These are phyloP conservation scores for Colletotrichum sp. DNA, from an alignment of 2,329 filamentous ascomycete genomes.

Conservation along the genomic window DNA sequence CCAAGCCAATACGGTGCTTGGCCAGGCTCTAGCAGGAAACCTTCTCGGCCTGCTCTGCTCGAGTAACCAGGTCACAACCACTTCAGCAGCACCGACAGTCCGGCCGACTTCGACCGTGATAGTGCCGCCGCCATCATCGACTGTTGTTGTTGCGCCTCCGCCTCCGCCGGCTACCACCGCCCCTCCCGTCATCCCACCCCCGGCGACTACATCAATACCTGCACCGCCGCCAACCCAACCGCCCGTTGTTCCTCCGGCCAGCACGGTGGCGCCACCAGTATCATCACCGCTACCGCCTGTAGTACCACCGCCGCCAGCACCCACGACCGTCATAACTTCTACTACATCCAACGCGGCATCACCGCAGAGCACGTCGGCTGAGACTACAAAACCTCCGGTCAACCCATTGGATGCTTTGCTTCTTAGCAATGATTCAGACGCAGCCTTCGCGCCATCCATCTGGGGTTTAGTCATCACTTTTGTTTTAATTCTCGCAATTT, in stretches of 20 bases:
- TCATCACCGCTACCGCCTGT: neutral
- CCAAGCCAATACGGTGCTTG: constrained; percentile 37
- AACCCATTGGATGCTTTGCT: constrained; percentile 14
- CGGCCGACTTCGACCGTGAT: neutral
- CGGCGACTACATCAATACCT: neutral
- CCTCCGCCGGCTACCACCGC: neutral
- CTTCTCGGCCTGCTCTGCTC: constrained; percentile 41
- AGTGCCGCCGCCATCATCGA: neutral
- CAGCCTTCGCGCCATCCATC: neutral
- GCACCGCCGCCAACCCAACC: neutral
- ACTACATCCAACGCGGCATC: neutral
- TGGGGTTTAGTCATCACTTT: neutral
- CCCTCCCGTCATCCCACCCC: neutral
- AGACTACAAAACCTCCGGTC: neutral
- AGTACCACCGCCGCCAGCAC: neutral
- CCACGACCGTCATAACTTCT: neutral
- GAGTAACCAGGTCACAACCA: neutral
- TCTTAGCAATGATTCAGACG: neutral
- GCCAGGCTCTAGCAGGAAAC: constrained; percentile 38
- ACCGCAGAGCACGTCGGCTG: neutral
- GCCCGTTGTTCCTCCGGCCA: neutral
- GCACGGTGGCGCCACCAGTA: neutral
- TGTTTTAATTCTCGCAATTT: neutral
- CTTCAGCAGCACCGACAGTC: neutral
- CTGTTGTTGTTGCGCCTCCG: neutral